Evolutionary conservation across 768 basidiomycete genomes (phyloP).

Genomic region (Lactarius quietus): DNA sequence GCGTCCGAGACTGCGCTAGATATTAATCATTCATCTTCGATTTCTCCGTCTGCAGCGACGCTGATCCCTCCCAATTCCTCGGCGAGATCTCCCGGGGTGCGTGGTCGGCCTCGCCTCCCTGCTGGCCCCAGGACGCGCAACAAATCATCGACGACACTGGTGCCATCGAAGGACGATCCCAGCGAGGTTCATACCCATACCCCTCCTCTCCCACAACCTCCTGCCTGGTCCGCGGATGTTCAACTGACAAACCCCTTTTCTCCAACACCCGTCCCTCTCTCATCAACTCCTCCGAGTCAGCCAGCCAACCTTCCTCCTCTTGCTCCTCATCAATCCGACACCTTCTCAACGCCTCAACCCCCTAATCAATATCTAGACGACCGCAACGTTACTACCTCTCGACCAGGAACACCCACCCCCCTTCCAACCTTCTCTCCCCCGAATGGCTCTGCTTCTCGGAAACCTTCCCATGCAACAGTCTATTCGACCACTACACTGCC

Average conservation of each 20-base stretch:
- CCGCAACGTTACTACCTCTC: conserved; percentile 3
- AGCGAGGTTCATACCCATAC: neutral
- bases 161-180: conserved; percentile 1
- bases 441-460: neutral
- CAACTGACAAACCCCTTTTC: neutral
- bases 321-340: neutral
- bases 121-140: conserved; percentile 20
- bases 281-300: neutral
- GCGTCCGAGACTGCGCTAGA: neutral
- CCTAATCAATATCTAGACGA: neutral
- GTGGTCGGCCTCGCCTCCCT: conserved; percentile 21
- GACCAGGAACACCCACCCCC: conserved; percentile 8
- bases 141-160: neutral
- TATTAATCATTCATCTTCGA: neutral
- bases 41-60: neutral
- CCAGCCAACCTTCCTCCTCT: neutral
- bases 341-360: neutral
- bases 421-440: neutral
- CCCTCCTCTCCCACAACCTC: neutral
- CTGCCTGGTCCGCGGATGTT: neutral
- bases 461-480: conserved; percentile 12
- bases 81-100: neutral
- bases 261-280: neutral
- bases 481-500: neutral
- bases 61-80: neutral